Evolutionary conservation across 495 filamentous ascomycete species (phyloP).

Genomic region (Lasiosphaeriaceae sp.): DNA sequence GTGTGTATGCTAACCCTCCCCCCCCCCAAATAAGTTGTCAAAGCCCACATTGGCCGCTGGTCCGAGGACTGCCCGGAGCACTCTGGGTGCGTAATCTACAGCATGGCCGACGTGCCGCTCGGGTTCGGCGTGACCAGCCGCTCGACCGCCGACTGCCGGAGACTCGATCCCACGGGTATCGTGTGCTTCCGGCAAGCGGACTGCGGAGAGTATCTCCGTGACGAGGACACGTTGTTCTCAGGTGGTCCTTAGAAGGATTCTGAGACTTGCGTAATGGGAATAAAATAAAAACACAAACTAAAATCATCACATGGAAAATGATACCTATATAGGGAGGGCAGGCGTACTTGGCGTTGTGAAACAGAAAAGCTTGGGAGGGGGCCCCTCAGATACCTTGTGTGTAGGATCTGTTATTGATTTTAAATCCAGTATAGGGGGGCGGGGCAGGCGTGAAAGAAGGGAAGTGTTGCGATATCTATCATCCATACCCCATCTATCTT

Average conservation of each 20-base stretch:
- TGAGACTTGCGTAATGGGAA: constrained; percentile 1
- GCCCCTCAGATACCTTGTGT: neutral
- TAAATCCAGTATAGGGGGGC: no score
- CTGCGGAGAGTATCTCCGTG: constrained; percentile 87
- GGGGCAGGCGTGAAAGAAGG: no score
- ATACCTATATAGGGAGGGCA: no score
- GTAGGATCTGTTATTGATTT: neutral
- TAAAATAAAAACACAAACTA: neutral
- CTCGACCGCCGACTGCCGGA: constrained; percentile 73
- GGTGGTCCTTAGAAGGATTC: constrained; percentile 18
- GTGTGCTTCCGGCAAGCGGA: constrained; percentile 83
- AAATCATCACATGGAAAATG: neutral
- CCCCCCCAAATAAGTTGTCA: constrained; percentile 51
- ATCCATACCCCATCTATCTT: neutral
- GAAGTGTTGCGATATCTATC: no score
- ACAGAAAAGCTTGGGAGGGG: neutral
- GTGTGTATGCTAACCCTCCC: no score
- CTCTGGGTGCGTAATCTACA: constrained; percentile 69
- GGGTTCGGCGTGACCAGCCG: constrained; percentile 72
- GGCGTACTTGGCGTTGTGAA: neutral
- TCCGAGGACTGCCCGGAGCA: constrained; percentile 82
- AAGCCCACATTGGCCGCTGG: constrained; percentile 88
- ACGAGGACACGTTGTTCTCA: constrained; percentile 59
- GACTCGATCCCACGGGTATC: constrained; percentile 85
- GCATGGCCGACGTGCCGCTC: constrained; percentile 71